Percentiles rank a stretch among this genome's conserved stretches.
Evolutionary conservation across 2,329 filamentous ascomycete species (phyloP).

Genomic region (Exophiala sp.): DNA sequence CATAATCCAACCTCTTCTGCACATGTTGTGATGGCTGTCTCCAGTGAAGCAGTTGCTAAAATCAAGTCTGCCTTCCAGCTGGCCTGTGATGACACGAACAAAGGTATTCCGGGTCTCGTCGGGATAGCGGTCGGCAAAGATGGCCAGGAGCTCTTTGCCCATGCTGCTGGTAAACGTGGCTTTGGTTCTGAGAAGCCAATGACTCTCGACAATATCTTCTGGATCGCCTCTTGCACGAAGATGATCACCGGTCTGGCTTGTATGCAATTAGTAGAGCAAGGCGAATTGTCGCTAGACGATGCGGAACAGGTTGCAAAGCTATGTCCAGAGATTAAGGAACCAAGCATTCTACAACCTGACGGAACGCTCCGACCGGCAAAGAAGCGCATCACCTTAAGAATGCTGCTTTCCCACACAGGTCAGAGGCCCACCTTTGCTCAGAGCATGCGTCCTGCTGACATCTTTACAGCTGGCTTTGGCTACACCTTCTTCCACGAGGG

Average conservation of each 20-base stretch:
- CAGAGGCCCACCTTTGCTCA: conserved; percentile 32
- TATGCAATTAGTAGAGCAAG: conserved; percentile 58
- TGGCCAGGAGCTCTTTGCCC: conserved; percentile 28
- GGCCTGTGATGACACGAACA: too few species aligned
- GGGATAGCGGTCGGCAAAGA: conserved; percentile 26
- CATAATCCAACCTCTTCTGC: too few species aligned
- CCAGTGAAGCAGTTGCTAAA: too few species aligned
- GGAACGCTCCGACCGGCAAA: conserved; percentile 35
- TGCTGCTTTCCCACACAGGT: conserved; percentile 50
- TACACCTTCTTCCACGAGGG: conserved; percentile 48
- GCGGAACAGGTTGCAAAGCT: conserved; percentile 42
- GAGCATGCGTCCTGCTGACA: conserved; percentile 6
- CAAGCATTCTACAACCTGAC: conserved; percentile 43
- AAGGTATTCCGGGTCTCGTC: conserved; percentile 36
- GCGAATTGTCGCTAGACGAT: conserved; percentile 49
- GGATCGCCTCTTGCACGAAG: conserved; percentile 59
- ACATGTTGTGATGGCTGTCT: too few species aligned
- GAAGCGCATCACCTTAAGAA: conserved; percentile 47
- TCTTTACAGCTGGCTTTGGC: conserved; percentile 34
- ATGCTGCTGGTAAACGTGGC: conserved; percentile 29
- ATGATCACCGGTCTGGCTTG: conserved; percentile 50
- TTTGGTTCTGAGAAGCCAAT: conserved; percentile 24
- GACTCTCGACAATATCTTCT: conserved; percentile 35
- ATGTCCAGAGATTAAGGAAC: conserved; percentile 42
- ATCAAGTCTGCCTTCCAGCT: too few species aligned